Percentiles rank a stretch among this genome's conserved stretches.
phyloP scores from a whole-genome alignment of 331 rosid genomes.

The Cucumis variabilis region DNA sequence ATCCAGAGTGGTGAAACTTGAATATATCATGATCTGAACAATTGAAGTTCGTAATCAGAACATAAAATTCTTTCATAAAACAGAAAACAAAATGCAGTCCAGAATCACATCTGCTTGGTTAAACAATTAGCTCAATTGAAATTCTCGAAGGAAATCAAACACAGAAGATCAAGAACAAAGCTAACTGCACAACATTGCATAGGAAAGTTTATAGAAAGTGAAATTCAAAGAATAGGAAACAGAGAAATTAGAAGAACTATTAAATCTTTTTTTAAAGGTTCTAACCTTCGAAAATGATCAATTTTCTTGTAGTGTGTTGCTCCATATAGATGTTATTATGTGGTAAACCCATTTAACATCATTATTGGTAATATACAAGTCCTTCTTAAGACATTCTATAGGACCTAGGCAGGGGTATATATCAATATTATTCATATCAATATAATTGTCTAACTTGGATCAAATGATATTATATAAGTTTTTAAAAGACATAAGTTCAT shows the following conservation, averaged over 20 bases:
- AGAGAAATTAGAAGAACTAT: neutral
- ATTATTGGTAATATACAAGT: too few relatives aligned
- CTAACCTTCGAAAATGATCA: too few relatives aligned
- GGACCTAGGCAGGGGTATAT: too few relatives aligned
- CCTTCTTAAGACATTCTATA: too few relatives aligned
- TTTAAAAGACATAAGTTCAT: too few relatives aligned
- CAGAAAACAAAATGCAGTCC: constrained; percentile 15
- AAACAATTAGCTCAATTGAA: neutral
- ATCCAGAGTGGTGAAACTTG: neutral
- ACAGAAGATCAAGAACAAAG: neutral
- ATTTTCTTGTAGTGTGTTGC: too few relatives aligned
- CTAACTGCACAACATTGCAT: neutral
- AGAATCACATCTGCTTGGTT: neutral
- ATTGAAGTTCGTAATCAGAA: neutral
- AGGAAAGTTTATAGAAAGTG: neutral
- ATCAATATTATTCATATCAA: too few relatives aligned
- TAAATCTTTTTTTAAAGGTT: too few relatives aligned
- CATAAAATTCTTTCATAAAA: neutral
- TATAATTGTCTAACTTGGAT: too few relatives aligned
- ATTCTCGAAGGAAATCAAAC: neutral
- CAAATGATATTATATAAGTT: too few relatives aligned
- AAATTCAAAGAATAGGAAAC: neutral
- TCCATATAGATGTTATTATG: too few relatives aligned
- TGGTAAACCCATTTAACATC: too few relatives aligned
- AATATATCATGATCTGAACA: neutral